A percentile compares a stretch with the other conserved stretches of the same genome.
phyloP scores from a whole-genome alignment of 23 red algal species.

The Gracilaria caudata region DNA sequence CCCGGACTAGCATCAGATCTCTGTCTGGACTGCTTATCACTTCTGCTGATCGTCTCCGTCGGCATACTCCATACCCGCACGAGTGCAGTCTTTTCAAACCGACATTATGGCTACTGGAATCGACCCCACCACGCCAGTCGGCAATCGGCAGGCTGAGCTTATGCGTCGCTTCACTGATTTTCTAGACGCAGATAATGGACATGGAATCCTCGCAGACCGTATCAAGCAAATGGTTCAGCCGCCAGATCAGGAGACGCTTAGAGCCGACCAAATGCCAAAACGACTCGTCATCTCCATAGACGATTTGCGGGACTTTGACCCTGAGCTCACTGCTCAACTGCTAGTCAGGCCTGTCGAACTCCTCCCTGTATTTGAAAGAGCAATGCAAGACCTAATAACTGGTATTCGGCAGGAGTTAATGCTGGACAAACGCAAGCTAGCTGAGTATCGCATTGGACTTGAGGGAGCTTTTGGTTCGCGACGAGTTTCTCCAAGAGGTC shows the following conservation, averaged over 20 bases:
- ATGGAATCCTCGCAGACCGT: constrained; percentile 49
- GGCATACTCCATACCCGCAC: neutral
- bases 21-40: neutral
- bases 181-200: constrained; percentile 66
- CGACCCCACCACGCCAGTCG: constrained; percentile 43
- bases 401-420: constrained; percentile 70
- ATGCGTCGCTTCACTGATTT: constrained; percentile 79
- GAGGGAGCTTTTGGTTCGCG: constrained; percentile 87
- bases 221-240: constrained; percentile 68
- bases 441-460: constrained; percentile 80
- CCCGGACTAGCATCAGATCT: no score
- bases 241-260: constrained; percentile 47
- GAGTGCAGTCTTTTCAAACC: neutral
- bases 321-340: constrained; percentile 61
- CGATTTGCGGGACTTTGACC: constrained; percentile 79
- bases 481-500: constrained; percentile 79
- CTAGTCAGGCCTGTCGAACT: constrained; percentile 62
- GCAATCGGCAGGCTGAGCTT: constrained; percentile 49
- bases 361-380: constrained; percentile 81
- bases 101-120: constrained; percentile 39
- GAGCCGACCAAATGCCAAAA: constrained; percentile 42
- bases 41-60: neutral
- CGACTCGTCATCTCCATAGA: constrained; percentile 82
- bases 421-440: constrained; percentile 30
- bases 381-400: constrained; percentile 76